phyloP scores from a whole-genome alignment of 2,329 filamentous ascomycete genomes.

The Diaporthe aspalathi region DNA sequence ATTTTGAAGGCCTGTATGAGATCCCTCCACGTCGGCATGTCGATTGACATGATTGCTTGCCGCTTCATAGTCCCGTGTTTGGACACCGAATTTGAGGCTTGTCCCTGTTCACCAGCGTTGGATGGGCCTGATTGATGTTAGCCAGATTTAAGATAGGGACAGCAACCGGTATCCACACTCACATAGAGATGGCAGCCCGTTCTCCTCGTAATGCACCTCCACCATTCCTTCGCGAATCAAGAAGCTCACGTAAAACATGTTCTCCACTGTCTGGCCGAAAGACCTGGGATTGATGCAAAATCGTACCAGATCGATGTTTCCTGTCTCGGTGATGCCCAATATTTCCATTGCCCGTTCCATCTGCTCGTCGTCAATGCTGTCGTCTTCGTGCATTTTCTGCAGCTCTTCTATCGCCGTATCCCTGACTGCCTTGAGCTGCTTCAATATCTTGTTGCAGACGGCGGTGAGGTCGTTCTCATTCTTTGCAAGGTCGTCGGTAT shows the following conservation, averaged over 20 bases:
- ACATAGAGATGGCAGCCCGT: slow-evolving; percentile 84
- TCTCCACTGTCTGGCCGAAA: slow-evolving; percentile 95
- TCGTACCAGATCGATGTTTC: slow-evolving; percentile 82
- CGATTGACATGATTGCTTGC: slow-evolving; percentile 89
- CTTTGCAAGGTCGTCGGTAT: slow-evolving; percentile 77
- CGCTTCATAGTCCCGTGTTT: slow-evolving; percentile 72
- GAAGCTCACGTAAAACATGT: slow-evolving; percentile 96
- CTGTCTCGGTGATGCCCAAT: slow-evolving; percentile 73
- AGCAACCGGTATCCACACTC: slow-evolving; percentile 53
- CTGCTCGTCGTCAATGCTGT: slow-evolving; percentile 60
- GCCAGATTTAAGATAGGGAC: not conserved
- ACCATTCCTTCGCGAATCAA: slow-evolving; percentile 87
- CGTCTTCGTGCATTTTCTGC: slow-evolving; percentile 53
- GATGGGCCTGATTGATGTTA: slow-evolving; percentile 6
- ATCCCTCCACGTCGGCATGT: slow-evolving; percentile 85
- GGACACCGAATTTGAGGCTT: slow-evolving; percentile 56
- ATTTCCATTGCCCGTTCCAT: slow-evolving; percentile 68
- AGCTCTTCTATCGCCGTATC: slow-evolving; percentile 60
- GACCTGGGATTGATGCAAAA: slow-evolving; percentile 92
- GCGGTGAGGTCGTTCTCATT: slow-evolving; percentile 83
- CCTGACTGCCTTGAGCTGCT: slow-evolving; percentile 65
- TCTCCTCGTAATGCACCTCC: slow-evolving; percentile 77
- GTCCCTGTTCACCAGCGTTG: slow-evolving; percentile 45
- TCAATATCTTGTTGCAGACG: slow-evolving; percentile 80
- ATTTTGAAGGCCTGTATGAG: slow-evolving; percentile 83